These are phyloP conservation scores for Tetracladium setigerum DNA, from an alignment of 495 filamentous ascomycete genomes.

Conservation along the genomic window DNA sequence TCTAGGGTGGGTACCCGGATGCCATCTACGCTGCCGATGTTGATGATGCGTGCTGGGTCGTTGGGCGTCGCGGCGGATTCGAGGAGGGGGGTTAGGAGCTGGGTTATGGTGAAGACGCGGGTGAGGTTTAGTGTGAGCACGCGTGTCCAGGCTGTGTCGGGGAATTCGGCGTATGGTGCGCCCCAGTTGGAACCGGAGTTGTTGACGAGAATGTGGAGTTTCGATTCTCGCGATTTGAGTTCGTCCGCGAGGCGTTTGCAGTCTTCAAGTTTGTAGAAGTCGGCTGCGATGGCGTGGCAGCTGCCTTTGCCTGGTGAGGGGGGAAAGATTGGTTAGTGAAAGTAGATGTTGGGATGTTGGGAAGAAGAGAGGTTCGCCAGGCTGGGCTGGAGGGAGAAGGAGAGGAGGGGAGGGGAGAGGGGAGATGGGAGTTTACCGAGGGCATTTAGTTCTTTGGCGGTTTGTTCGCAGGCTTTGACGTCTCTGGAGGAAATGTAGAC, in stretches of 20 bases:
- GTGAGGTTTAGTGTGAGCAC: conserved; percentile 76
- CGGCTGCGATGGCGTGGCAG: conserved; percentile 56
- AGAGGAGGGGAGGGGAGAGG: background rate
- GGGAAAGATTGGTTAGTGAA: too few relatives aligned
- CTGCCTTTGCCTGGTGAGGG: conserved; percentile 39
- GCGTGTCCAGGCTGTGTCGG: conserved; percentile 58
- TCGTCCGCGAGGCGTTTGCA: conserved; percentile 55
- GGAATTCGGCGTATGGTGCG: conserved; percentile 59
- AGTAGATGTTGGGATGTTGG: background rate
- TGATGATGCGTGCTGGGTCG: conserved; percentile 60
- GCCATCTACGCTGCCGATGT: conserved; percentile 69
- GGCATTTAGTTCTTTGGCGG: conserved; percentile 52
- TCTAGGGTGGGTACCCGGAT: conserved; percentile 57
- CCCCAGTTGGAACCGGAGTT: conserved; percentile 74
- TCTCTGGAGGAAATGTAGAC: conserved; percentile 80
- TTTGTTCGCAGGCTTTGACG: conserved; percentile 49
- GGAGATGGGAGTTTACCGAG: conserved; percentile 28
- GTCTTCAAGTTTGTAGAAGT: conserved; percentile 71
- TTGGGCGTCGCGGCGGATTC: conserved; percentile 35
- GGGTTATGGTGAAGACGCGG: conserved; percentile 72
- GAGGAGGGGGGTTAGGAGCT: conserved; percentile 63
- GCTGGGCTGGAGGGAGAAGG: background rate
- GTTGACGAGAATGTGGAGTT: conserved; percentile 71
- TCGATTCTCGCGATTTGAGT: conserved; percentile 53
- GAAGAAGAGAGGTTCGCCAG: background rate